Conservation (phyloP, 257 asterid species). For the Ilex aquifolium region DNA sequence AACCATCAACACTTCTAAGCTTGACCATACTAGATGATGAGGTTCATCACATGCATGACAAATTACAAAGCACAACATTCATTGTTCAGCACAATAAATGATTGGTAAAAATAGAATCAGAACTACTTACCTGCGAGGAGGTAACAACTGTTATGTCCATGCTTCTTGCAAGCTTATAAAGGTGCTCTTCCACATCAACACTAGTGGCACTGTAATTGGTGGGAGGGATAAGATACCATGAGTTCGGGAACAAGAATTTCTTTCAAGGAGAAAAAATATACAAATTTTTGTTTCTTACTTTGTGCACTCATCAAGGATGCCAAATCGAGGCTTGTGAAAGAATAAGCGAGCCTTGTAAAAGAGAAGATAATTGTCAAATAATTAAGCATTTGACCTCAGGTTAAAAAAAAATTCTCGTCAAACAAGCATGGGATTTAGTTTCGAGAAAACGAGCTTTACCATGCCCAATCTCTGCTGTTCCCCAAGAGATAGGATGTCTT, state of each 20-base stretch:
- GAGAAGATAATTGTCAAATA: conserved; percentile 21
- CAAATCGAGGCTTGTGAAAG: conserved; percentile 95
- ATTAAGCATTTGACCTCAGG: conserved; percentile 1
- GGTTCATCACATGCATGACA: too few species aligned
- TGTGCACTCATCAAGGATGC: conserved; percentile 96
- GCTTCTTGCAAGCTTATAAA: conserved; percentile 73
- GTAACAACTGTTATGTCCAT: conserved; percentile 92
- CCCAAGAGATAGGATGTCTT: conserved; percentile 94
- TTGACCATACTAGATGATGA: too few species aligned
- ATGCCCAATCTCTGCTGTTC: conserved; percentile 98
- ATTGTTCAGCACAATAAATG: background rate
- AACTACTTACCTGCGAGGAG: conserved; percentile 77
- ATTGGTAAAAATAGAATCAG: background rate
- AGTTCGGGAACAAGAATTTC: background rate
- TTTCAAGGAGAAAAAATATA: background rate
- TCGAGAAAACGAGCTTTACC: conserved; percentile 38
- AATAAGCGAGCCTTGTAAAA: conserved; percentile 80
- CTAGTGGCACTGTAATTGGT: conserved; percentile 76
- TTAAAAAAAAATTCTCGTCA: background rate
- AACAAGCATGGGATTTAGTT: background rate
- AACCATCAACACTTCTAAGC: too few species aligned
- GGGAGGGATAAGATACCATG: conserved; percentile 10
- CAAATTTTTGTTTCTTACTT: conserved; percentile 45
- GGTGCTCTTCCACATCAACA: conserved; percentile 98
- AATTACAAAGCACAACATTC: background rate